Conservation (phyloP, 768 basidiomycete genomes). For the Wakefieldia striispora region DNA sequence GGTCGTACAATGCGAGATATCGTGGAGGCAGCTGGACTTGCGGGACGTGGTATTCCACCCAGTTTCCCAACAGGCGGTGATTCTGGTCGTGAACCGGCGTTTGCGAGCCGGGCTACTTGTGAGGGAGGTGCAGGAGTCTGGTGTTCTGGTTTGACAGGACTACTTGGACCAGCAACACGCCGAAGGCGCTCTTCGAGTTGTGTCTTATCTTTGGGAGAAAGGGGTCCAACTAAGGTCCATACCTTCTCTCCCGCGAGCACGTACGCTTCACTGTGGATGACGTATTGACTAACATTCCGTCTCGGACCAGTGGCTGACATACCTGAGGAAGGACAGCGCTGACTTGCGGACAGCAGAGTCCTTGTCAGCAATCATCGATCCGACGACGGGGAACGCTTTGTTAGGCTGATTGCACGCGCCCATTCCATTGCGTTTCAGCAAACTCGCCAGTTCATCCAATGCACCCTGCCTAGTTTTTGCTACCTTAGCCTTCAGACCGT, state of each 20-base stretch:
- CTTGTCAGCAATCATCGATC: constrained; percentile 81
- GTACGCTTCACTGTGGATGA: constrained; percentile 67
- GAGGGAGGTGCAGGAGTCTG: constrained; percentile 43
- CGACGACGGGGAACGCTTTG: constrained; percentile 77
- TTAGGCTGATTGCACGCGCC: constrained; percentile 70
- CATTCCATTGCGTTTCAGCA: constrained; percentile 82
- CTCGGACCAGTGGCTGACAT: constrained; percentile 22
- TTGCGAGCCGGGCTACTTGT: constrained; percentile 54
- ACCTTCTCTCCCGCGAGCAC: constrained; percentile 81
- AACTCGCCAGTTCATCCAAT: constrained; percentile 73
- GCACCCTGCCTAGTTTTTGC: constrained; percentile 88
- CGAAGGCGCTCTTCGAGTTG: constrained; percentile 88
- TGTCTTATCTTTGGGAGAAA: constrained; percentile 86
- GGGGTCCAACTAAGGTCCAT: constrained; percentile 71
- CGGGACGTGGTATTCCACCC: constrained; percentile 46
- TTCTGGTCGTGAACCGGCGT: constrained; percentile 44
- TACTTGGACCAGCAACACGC: constrained; percentile 69
- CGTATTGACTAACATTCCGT: constrained; percentile 6
- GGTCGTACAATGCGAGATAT: constrained; percentile 43
- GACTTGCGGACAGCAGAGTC: constrained; percentile 89
- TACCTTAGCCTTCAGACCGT: constrained; percentile 87
- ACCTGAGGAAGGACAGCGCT: constrained; percentile 80
- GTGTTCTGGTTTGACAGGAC: constrained; percentile 38
- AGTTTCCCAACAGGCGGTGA: constrained; percentile 44
- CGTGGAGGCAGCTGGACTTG: constrained; percentile 43